Evolutionary conservation across 2,329 filamentous ascomycete species (phyloP).

Genomic region (Xylariomycetidae sp.): DNA sequence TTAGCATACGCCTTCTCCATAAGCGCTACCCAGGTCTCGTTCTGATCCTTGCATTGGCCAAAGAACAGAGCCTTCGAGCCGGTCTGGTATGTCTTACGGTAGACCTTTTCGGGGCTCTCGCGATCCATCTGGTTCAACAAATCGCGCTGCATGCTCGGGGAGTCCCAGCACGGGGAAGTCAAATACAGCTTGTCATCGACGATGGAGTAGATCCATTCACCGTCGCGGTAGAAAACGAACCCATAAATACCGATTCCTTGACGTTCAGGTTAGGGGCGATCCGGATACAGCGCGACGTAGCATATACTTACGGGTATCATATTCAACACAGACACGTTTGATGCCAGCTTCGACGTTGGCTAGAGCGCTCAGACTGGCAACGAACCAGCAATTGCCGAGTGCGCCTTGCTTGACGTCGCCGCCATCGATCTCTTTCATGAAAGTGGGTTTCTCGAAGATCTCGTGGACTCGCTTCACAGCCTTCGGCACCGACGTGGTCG

Average conservation of each 20-base stretch:
- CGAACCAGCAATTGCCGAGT: constrained; percentile 78
- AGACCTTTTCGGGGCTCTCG: constrained; percentile 65
- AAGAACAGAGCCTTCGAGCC: constrained; percentile 75
- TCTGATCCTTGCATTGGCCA: constrained; percentile 66
- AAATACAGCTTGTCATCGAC: constrained; percentile 88
- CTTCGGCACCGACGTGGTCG: constrained; percentile 53
- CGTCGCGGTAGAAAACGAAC: constrained; percentile 83
- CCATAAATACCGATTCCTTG: constrained; percentile 74
- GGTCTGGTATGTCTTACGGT: constrained; percentile 64
- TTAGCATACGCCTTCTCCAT: constrained; percentile 82
- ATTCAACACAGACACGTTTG: constrained; percentile 67
- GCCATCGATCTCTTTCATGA: constrained; percentile 58
- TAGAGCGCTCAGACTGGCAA: constrained; percentile 71
- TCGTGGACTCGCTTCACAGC: constrained; percentile 71
- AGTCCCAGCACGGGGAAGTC: constrained; percentile 75
- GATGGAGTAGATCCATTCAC: constrained; percentile 87
- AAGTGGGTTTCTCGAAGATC: constrained; percentile 68
- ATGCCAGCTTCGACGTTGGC: constrained; percentile 67
- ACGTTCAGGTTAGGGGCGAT: too few relatives aligned
- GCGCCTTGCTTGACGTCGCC: constrained; percentile 73
- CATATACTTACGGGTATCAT: constrained; percentile 49
- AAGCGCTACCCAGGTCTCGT: constrained; percentile 77
- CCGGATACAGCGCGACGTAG: constrained; percentile 19
- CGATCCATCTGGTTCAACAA: constrained; percentile 70
- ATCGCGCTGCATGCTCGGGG: constrained; percentile 66